Base-by-base conservation (phyloP, 768 basidiomycete species). In the Boletus insuetus region DNA sequence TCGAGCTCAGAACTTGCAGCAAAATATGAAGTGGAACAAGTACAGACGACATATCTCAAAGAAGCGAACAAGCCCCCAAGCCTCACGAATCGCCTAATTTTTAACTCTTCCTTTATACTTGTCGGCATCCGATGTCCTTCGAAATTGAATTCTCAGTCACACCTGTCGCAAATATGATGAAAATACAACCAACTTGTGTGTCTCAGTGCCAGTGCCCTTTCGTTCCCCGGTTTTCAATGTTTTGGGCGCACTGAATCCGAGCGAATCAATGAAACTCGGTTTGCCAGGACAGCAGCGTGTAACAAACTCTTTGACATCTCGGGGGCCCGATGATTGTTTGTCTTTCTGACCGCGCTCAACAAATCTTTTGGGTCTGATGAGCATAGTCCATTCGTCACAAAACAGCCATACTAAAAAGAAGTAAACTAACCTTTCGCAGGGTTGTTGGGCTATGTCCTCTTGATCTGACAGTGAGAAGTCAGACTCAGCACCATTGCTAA, bases 141-240 rank as follows among this genome's bases (percentile, higher is more conserved):
- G 7, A 22, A 9, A 16, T 19, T 26, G 44, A 46, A 46, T 8
- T 19, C 44, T 46, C 29, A 46, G 29, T 19, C 29, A 19, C 26
- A 46, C 43, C 22, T 43, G 29, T 39, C 8, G 32, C 6, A 7
- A 17, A 20, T 19, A 41, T n/a, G 17, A 54, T 40, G 22, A 20
- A 56, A 37, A 42, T 26, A n/a, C 3, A 17, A 55, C 55, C 19
- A 6, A 66, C 64, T 43, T 43, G n/a, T 4, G 7, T 3, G 46
- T 0, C 2, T 13, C 17, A 0, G 3, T 50, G 1, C n/a, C n/a
- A n/a, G 14, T 6, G 35, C 52, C 55, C 8, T 0, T 0, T 3
- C 60, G 59, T 7, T 6, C 20, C 3, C 10, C 48, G 0, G 6
- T 24, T 6, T 19, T 6, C 7, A 1, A 2, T 17, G n/a, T 8